Conservation (phyloP, 345 rosid species). For the Aquilaria malaccensis region DNA sequence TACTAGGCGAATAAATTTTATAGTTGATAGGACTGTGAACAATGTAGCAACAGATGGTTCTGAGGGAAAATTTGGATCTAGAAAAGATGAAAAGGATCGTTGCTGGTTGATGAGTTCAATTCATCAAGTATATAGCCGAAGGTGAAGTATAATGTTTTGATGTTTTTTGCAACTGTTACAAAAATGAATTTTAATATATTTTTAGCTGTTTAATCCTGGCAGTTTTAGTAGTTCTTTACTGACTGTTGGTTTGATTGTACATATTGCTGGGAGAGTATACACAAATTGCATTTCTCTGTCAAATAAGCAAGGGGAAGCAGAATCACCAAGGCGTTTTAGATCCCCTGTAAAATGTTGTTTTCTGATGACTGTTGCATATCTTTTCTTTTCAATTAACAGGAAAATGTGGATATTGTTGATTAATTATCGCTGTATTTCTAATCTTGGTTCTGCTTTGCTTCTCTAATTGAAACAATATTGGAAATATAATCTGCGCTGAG, state of each 20-base stretch:
- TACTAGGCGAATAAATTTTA: constrained; percentile 83
- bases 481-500: too few species aligned
- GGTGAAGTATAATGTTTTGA: constrained; percentile 35
- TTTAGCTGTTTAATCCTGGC: constrained; percentile 4
- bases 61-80: constrained; percentile 37
- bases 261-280: not conserved
- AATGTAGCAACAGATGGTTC: constrained; percentile 28
- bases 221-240: constrained; percentile 1
- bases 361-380: too few species aligned
- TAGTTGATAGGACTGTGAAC: constrained; percentile 56
- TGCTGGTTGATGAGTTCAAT: constrained; percentile 88
- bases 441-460: too few species aligned
- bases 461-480: too few species aligned
- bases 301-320: too few species aligned
- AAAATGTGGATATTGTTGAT: too few species aligned
- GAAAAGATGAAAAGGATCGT: constrained; percentile 65
- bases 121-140: constrained; percentile 92
- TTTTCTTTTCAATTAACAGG: too few species aligned
- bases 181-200: constrained; percentile 2
- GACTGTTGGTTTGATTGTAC: not conserved
- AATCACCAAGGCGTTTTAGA: too few species aligned
- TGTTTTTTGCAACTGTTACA: not conserved
- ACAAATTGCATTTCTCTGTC: too few species aligned
- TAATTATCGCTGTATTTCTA: too few species aligned
- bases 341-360: too few species aligned